A percentile compares a stretch with the other conserved stretches of the same genome.
Evolutionary conservation across 441 rosid genomes (phyloP).

Genomic region (Brassica hybrid): DNA sequence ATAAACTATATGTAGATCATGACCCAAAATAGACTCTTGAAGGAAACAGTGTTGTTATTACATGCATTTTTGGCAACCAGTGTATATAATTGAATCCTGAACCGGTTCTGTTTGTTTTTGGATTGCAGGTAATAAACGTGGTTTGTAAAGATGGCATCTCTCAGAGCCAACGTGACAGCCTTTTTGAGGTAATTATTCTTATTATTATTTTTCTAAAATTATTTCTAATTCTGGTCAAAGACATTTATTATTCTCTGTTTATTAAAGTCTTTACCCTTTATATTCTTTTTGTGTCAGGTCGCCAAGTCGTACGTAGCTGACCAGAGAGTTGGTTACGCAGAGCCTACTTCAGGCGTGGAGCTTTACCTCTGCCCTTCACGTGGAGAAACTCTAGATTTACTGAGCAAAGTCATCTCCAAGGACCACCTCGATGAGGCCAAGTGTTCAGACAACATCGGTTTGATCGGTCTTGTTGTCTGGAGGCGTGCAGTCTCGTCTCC

Average conservation of each 20-base stretch:
- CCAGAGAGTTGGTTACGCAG: constrained; percentile 79
- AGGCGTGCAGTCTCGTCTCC: constrained; percentile 68
- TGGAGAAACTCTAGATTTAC: constrained; percentile 57
- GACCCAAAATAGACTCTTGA: constrained; percentile 17
- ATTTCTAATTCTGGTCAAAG: constrained; percentile 12
- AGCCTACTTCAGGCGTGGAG: constrained; percentile 75
- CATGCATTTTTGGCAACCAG: constrained; percentile 10
- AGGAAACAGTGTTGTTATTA: not conserved
- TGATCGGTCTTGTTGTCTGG: constrained; percentile 91
- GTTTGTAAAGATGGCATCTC: constrained; percentile 60
- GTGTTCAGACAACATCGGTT: constrained; percentile 58
- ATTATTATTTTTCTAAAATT: not conserved
- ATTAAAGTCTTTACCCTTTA: not conserved
- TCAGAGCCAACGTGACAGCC: constrained; percentile 51
- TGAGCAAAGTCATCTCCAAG: constrained; percentile 62
- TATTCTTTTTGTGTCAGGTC: constrained; percentile 48
- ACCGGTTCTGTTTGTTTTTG: not conserved
- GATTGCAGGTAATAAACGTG: constrained; percentile 71
- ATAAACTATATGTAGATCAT: constrained; percentile 6
- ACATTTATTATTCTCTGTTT: constrained; percentile 15
- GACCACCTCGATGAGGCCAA: constrained; percentile 61
- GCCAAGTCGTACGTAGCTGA: constrained; percentile 70
- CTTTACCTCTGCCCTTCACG: constrained; percentile 79
- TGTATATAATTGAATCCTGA: constrained; percentile 9
- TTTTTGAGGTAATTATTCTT: constrained; percentile 60